These are phyloP conservation scores for Debaryomycetaceae sp. DNA, from an alignment of 1,139 yeast genomes.

Conservation along the genomic window DNA sequence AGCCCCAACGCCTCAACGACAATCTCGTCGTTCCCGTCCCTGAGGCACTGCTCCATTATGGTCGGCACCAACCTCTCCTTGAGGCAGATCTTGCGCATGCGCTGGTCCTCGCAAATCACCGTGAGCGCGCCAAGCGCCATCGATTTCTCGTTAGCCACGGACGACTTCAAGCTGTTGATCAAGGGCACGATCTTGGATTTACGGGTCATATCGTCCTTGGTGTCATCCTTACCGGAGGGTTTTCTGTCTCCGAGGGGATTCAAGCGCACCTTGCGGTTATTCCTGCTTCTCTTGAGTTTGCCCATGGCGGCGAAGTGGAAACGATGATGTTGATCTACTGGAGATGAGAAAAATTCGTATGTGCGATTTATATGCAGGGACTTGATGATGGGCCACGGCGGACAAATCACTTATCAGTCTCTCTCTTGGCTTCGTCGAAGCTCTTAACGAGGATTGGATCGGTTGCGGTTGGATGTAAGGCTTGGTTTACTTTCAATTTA, in stretches of 20 bases:
- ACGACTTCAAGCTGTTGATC: slow-evolving; percentile 57
- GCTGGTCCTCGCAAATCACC: slow-evolving; percentile 64
- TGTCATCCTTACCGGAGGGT: slow-evolving; percentile 16
- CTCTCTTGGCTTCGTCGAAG: slow-evolving; percentile 2
- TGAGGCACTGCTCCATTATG: slow-evolving; percentile 59
- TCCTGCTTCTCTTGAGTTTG: slow-evolving; percentile 68
- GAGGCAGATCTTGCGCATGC: slow-evolving; percentile 57
- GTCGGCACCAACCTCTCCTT: slow-evolving; percentile 67
- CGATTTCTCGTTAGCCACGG: slow-evolving; percentile 66
- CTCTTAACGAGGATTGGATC: slow-evolving; percentile 2
- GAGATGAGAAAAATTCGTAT: neutral
- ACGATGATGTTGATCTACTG: neutral
- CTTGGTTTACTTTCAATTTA: slow-evolving; percentile 21
- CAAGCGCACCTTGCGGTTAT: slow-evolving; percentile 49
- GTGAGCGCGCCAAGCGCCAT: slow-evolving; percentile 76
- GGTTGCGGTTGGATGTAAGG: slow-evolving; percentile 18
- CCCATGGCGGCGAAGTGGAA: slow-evolving; percentile 46
- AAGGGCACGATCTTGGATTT: slow-evolving; percentile 63
- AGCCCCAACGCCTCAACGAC: slow-evolving; percentile 79
- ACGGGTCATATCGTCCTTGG: slow-evolving; percentile 47
- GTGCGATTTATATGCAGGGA: neutral
- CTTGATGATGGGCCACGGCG: neutral
- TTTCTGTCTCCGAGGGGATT: slow-evolving; percentile 39
- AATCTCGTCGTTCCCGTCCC: slow-evolving; percentile 68
- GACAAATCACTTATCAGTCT: slow-evolving; percentile 2